Percentiles rank a stretch among this genome's conserved stretches.
phyloP scores from a whole-genome alignment of 176 grass and related monocot genomes.

The Thinopyrum elongatum region DNA sequence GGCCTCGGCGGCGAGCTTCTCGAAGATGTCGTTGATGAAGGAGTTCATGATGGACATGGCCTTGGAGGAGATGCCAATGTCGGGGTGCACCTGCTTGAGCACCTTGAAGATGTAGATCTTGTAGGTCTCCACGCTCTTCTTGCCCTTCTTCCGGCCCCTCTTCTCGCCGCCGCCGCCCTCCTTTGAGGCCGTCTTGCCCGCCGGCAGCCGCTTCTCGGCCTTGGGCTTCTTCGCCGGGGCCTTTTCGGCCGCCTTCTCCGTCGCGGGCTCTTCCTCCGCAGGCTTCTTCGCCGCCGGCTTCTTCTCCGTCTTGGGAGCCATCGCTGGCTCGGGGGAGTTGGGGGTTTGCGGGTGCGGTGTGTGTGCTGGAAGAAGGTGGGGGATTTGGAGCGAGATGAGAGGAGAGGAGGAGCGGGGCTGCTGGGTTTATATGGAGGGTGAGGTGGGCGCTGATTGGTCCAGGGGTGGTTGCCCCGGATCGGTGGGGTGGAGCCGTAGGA shows the following conservation, averaged over 20 bases:
- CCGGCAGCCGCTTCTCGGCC: background rate
- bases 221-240: background rate
- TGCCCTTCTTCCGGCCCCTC: constrained; percentile 33
- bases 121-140: constrained; percentile 69
- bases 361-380: background rate
- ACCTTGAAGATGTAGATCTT: constrained; percentile 99
- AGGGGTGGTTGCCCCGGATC: background rate
- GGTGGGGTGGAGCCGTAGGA: background rate
- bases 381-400: background rate
- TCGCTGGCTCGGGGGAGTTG: background rate
- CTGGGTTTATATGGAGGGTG: background rate
- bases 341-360: background rate
- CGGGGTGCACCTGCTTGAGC: constrained; percentile 84
- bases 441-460: background rate
- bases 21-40: constrained; percentile 90
- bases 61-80: constrained; percentile 91
- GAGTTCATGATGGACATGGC: constrained; percentile 97
- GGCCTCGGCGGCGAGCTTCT: constrained; percentile 59
- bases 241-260: background rate
- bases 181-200: background rate
- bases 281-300: constrained; percentile 9
- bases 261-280: background rate
- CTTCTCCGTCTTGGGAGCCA: constrained; percentile 5
- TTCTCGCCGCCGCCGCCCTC: background rate
- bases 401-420: background rate